Percentiles rank a stretch among this genome's conserved stretches.
Evolutionary conservation across 306 rosid species (phyloP).

Genomic region (Prunus salicina): DNA sequence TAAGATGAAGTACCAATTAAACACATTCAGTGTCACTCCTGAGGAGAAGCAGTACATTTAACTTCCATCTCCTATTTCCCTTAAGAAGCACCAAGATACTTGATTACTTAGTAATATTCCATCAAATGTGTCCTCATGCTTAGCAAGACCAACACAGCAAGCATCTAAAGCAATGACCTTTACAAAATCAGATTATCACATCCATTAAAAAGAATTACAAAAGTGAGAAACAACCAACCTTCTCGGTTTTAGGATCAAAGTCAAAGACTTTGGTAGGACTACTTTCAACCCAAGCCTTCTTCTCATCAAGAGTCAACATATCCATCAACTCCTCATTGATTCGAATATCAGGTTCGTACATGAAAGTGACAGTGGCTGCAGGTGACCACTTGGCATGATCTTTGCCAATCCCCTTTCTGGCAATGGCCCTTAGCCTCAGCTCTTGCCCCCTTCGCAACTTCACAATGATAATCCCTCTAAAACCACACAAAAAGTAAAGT

Average conservation of each 20-base stretch:
- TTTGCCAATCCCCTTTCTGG: constrained; percentile 95
- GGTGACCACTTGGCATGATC: constrained; percentile 99
- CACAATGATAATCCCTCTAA: constrained; percentile 89
- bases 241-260: constrained; percentile 62
- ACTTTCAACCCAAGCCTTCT: constrained; percentile 81
- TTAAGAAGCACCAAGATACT: not conserved
- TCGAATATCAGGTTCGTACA: constrained; percentile 89
- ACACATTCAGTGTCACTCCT: not conserved
- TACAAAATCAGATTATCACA: not conserved
- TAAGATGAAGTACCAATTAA: not conserved
- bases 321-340: constrained; percentile 95
- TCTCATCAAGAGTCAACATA: constrained; percentile 70
- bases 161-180: not conserved
- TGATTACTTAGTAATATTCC: not conserved
- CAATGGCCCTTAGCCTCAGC: constrained; percentile 90
- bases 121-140: not conserved
- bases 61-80: not conserved
- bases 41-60: not conserved
- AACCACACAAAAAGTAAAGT: constrained; percentile 11
- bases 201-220: not conserved
- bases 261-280: constrained; percentile 88
- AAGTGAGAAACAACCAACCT: constrained; percentile 45
- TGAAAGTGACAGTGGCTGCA: constrained; percentile 92
- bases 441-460: constrained; percentile 89
- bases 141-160: not conserved